phyloP scores from a whole-genome alignment of 2,329 filamentous ascomycete species.

The Diaporthe aspalathi region DNA sequence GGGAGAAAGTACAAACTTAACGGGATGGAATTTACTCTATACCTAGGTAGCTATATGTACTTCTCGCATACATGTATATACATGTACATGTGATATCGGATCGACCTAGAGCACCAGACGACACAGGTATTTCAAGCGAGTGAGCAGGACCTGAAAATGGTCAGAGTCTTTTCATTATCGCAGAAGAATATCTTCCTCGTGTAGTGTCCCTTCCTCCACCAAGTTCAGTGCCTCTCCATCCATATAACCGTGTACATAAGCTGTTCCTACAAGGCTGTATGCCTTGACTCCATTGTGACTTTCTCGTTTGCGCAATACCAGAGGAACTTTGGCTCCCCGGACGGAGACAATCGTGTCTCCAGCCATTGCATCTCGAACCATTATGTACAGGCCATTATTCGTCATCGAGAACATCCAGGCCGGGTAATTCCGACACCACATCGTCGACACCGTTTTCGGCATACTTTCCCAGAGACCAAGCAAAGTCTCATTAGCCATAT shows the following conservation, averaged over 20 bases:
- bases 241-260: conserved; percentile 23
- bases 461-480: background rate
- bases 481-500: background rate
- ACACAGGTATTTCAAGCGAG: too few relatives aligned
- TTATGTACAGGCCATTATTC: conserved; percentile 31
- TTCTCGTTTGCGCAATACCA: background rate
- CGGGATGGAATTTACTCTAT: too few relatives aligned
- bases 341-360: background rate
- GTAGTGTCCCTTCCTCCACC: background rate
- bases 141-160: background rate
- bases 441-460: conserved; percentile 24
- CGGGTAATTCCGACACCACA: conserved; percentile 32
- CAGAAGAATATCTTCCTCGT: background rate
- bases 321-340: background rate
- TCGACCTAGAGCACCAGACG: too few relatives aligned
- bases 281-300: background rate
- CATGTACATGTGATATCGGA: too few relatives aligned
- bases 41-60: too few relatives aligned
- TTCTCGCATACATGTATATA: too few relatives aligned
- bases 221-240: conserved; percentile 1
- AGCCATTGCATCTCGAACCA: conserved; percentile 20
- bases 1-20: too few relatives aligned
- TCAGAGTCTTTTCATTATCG: background rate
- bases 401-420: conserved; percentile 34
- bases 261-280: background rate